A percentile compares a stretch with the other conserved stretches of the same genome.
Conservation (phyloP, 768 basidiomycete genomes). For the Psilocybe sp. region DNA sequence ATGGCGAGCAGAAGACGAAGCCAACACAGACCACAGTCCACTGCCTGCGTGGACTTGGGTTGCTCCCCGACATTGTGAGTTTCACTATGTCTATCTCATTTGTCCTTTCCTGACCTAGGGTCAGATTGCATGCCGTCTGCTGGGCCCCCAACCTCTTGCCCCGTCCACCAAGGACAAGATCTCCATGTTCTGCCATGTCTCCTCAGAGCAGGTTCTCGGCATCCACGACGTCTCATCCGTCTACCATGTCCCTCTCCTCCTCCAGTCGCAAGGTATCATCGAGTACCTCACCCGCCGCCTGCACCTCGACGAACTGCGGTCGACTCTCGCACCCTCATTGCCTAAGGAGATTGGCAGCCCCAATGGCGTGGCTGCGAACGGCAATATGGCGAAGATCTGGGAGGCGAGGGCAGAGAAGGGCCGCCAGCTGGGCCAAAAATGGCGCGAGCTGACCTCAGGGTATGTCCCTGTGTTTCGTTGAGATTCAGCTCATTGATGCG, state of each 20-base stretch:
- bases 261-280: conserved; percentile 91
- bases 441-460: conserved; percentile 84
- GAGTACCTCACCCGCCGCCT: conserved; percentile 80
- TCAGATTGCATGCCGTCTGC: conserved; percentile 90
- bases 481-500: conserved; percentile 3
- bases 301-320: conserved; percentile 47
- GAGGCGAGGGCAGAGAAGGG: conserved; percentile 62
- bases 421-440: conserved; percentile 60
- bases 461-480: conserved; percentile 29
- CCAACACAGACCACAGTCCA: conserved; percentile 97
- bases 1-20: conserved; percentile 99
- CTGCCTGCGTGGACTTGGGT: conserved; percentile 86
- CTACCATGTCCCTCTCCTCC: conserved; percentile 92
- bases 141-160: conserved; percentile 78
- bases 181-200: conserved; percentile 98
- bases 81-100: not conserved
- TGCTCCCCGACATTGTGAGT: conserved; percentile 88
- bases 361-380: not conserved
- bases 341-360: not conserved
- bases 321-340: not conserved
- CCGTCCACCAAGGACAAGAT: conserved; percentile 91
- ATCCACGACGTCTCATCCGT: conserved; percentile 96
- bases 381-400: conserved; percentile 28
- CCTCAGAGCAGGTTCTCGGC: conserved; percentile 85
- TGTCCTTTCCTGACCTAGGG: not conserved